Base-by-base conservation (phyloP, 805 yeast genomes). In the Ogataea glucozyma region DNA sequence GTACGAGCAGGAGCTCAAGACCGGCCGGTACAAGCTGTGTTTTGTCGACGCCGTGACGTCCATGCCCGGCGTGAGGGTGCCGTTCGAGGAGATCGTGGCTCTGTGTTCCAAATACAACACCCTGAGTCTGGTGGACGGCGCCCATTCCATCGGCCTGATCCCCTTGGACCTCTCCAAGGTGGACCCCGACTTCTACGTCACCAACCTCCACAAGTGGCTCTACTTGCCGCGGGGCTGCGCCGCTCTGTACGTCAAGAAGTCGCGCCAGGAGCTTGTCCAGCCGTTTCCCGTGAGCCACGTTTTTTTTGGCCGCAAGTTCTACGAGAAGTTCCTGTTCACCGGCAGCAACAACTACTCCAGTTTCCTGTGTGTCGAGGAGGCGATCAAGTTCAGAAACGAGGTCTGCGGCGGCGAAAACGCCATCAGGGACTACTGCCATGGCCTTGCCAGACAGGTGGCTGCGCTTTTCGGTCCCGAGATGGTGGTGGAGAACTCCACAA, bases 171-270 rank as follows among this genome's bases (percentile, higher is more conserved):
- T 79, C 26, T 61, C 58, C 10, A 54, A 54, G 10, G 49, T 75
- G 18, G 49, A 69, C 35, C 86, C 88, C 0, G 88, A 83, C 53
- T 84, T 81, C 56, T 75, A 70, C 56, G 68, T 73, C 18, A 62
- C 83, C 16, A 85, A 84, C 53, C 64, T 83, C 14, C 90, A 85
- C 67, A 85, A 85, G 55, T 85, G 90, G 90, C 64, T 70, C 29
- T 78, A 56, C 48, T 70, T 72, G 17, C 85, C 88, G 3, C 67
- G 78, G 32, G 77, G 81, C 4, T 72, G 74, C 51, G 83, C 85
- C 0, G 64, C 79, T 21, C 57, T 84, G 38, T 83, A 83, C 52
- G 85, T 77, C 6, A 71, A 74, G 48, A 68, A 71, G 3, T 66
- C 68, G 41, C 76, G 73, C 54, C 87, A 80, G 43, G 53, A 58